phyloP scores from a whole-genome alignment of 164 flowering plant genomes.

The Magnolia officinalis region DNA sequence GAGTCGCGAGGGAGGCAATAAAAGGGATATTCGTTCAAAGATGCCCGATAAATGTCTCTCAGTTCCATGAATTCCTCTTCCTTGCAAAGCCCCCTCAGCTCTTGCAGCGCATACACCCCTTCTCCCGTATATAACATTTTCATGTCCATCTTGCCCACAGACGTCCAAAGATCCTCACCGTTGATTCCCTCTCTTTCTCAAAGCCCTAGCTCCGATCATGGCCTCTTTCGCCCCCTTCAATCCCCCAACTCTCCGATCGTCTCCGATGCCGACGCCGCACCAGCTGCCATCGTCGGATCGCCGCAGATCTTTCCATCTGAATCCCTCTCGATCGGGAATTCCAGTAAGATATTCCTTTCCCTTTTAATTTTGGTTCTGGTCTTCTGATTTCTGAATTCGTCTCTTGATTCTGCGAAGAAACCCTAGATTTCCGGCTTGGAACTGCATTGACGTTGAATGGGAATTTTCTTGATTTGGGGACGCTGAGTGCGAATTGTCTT shows the following conservation, averaged over 20 bases:
- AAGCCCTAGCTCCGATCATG: slow-evolving; percentile 64
- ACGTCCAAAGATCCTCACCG: slow-evolving; percentile 38
- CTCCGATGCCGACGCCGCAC: not conserved
- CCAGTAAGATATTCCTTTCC: slow-evolving; percentile 14
- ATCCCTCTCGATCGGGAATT: slow-evolving; percentile 10
- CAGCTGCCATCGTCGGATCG: slow-evolving; percentile 15
- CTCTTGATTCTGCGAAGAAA: not conserved
- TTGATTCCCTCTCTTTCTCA: slow-evolving; percentile 28
- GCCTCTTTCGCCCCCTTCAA: slow-evolving; percentile 21
- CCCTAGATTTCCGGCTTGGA: not conserved
- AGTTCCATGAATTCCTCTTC: not conserved
- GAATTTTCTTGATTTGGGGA: not conserved
- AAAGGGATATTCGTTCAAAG: not conserved
- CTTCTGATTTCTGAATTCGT: not conserved
- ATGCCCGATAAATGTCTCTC: not conserved
- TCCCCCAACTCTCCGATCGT: slow-evolving; percentile 1
- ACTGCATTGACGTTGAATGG: not conserved
- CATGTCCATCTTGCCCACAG: slow-evolving; percentile 94
- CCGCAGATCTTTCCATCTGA: slow-evolving; percentile 19
- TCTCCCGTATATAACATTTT: slow-evolving; percentile 34
- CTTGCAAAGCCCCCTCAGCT: not conserved
- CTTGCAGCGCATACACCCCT: not conserved
- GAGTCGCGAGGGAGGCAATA: not conserved
- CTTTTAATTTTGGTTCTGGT: not conserved
- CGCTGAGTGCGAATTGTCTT: not conserved